Percentiles rank a stretch among this genome's conserved stretches.
phyloP scores from a whole-genome alignment of 805 yeast species.

The Starmerella roubikii region DNA sequence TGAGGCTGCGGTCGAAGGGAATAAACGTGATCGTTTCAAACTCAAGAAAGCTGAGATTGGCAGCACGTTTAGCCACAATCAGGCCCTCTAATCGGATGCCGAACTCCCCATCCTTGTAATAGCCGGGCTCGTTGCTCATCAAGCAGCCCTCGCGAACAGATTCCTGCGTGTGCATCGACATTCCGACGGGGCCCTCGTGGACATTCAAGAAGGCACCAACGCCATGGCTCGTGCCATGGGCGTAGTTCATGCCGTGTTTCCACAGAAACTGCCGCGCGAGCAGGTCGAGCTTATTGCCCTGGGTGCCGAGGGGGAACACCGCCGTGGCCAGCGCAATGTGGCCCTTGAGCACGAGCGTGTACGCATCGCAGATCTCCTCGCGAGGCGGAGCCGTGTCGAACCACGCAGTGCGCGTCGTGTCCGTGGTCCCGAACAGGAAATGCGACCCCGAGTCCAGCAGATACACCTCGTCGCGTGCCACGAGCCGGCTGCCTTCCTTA shows the following conservation, averaged over 20 bases:
- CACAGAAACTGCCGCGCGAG: constrained; percentile 75
- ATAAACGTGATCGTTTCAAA: constrained; percentile 71
- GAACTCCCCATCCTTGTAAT: constrained; percentile 73
- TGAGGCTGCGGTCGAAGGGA: constrained; percentile 74
- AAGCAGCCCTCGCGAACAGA: constrained; percentile 44
- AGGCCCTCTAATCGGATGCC: constrained; percentile 88
- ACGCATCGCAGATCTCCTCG: constrained; percentile 46
- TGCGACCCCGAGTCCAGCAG: constrained; percentile 88
- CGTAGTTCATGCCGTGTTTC: constrained; percentile 70
- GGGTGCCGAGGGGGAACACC: constrained; percentile 60
- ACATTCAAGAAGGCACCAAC: constrained; percentile 86
- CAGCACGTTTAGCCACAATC: constrained; percentile 37
- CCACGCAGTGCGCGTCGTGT: constrained; percentile 79
- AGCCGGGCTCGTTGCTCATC: constrained; percentile 89
- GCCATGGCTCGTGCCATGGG: constrained; percentile 97
- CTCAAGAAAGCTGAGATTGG: constrained; percentile 44
- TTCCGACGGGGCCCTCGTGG: constrained; percentile 88
- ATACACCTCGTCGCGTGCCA: constrained; percentile 57
- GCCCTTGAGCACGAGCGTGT: constrained; percentile 82
- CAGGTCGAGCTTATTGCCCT: constrained; percentile 65
- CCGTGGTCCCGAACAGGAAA: constrained; percentile 88
- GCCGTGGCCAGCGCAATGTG: constrained; percentile 75
- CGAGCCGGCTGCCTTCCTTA: constrained; percentile 39
- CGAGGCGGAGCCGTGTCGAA: constrained; percentile 38
- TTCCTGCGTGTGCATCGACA: constrained; percentile 38